Percentiles rank a stretch among this genome's conserved stretches.
Evolutionary conservation across 2,329 filamentous ascomycete species (phyloP).

Genomic region (Aaosphaeria pasadenensis): DNA sequence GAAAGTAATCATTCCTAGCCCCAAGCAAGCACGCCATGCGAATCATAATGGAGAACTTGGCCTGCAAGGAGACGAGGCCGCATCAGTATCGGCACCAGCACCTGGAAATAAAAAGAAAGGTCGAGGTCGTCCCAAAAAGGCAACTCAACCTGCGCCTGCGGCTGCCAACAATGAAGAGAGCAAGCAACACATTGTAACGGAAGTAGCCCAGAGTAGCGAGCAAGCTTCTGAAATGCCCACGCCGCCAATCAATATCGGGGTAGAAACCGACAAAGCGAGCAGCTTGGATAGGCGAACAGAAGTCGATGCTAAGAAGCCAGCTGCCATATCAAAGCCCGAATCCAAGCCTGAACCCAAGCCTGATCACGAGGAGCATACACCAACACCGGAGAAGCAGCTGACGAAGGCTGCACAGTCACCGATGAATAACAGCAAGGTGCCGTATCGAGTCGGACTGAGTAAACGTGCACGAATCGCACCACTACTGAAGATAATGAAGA

Average conservation of each 20-base stretch:
- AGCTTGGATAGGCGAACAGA: too few species aligned
- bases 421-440: constrained; percentile 37
- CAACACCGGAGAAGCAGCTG: constrained; percentile 15
- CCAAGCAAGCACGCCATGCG: constrained; percentile 1
- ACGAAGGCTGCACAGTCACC: constrained; percentile 16
- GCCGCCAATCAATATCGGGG: too few species aligned
- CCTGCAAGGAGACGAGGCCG: too few species aligned
- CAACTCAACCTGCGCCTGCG: neutral
- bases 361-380: neutral
- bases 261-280: too few species aligned
- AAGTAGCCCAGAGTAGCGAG: too few species aligned
- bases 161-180: too few species aligned
- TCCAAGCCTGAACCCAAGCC: neutral
- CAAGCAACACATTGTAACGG: too few species aligned
- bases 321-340: too few species aligned
- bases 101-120: constrained; percentile 22
- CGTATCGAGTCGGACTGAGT: constrained; percentile 49
- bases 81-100: neutral
- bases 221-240: too few species aligned
- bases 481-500: constrained; percentile 46
- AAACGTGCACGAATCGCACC: constrained; percentile 48
- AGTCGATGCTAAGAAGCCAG: too few species aligned
- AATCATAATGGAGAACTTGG: too few species aligned
- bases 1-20: neutral
- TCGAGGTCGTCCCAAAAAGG: constrained; percentile 32